Base-by-base conservation (phyloP, 768 basidiomycete genomes). In the Jaapia argillacea region DNA sequence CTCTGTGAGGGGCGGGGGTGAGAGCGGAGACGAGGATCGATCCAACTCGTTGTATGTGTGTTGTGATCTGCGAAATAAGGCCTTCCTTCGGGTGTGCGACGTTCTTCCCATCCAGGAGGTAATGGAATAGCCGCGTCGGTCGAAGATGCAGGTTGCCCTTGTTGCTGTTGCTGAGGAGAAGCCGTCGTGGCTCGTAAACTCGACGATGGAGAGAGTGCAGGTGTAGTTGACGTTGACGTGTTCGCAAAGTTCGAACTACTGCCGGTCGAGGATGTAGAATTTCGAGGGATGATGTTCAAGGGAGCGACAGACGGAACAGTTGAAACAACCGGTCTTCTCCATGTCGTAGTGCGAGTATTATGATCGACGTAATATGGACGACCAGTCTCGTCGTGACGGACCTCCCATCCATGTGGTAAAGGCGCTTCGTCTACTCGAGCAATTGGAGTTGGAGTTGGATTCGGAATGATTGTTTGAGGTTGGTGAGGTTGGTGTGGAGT, bases 101-200 rank as follows among this genome's bases (percentile, higher is more conserved):
- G 77, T 56, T 92, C 90, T 62, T 93, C 91, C 90, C 91, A 94
- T 16, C 90, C 90, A 5, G 83, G 73, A 0, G 90, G 90, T 6
- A 94, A 67, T 6, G 85, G 87, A 6, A 82, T 68, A 51, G 80
- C 79, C 1, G 70, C 67, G 52, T 79, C 79, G 2, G 10, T 10
- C 10, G 10, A 10, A 10, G 10, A 10, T 10, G 28, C 28, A 10
- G 28, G 51, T 54, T 3, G 57, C 51, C 25, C 66, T 54, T 12
- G 59, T 21, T 60, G 6, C 68, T 48, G 39, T 60, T 55, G n/a
- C 63, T 56, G 4, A 65, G 47, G 0, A 48, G 45, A 5, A 51
- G 10, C 44, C 5, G 53, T n/a, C 20, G 48, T 36, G 18, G 46
- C 53, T 5, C 55, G 40, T 16, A 54, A 42, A 28, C 52, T 47